Base-by-base conservation (phyloP, 495 filamentous ascomycete species). In the Penicillium coprophilum region DNA sequence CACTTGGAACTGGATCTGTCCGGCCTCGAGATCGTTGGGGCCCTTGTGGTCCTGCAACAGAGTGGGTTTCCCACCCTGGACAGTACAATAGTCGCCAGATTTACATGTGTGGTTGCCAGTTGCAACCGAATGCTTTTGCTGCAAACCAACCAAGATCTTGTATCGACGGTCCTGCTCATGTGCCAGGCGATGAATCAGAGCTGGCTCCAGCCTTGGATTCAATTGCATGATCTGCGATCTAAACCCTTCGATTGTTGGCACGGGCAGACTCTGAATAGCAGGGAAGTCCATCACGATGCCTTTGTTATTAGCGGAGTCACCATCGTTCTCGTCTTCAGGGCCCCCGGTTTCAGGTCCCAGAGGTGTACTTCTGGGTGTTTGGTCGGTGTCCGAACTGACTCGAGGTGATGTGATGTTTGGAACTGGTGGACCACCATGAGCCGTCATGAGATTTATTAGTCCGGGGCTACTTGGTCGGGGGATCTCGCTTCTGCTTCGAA, bases 171-270 rank as follows among this genome's bases (percentile, higher is more conserved):
- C 73, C 63, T 96, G 90, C 63, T 96, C 90, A 54, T 87, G 76
- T 0, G 87, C 89, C 60, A 96, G 87, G 43, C 93, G 85, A n/a
- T 93, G 87, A 17, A 93, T 80, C 60, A 97, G 74, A 64, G 82
- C 89, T 17, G 74, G 79, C 46, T 82, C 77, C n/a, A 88, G 68
- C 4, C 77, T 75, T 12, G 91, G 89, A 60, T 92, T 92, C 31
- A 91, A 70, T 59, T 83, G 77, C 57, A 83, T 74, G 19, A 95
- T 81, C 68, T 96, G 90, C 11, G 80, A 74, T 57, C 84, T 85
- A 71, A 96, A 96, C 5, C 92, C 91, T 49, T 85, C 83, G 17
- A 83, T 70, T 8, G 84, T 93, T 5, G 93, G 91, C 21, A 86
- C 77, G 52, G 89, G 88, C n/a, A 76, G 59, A 27, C 71, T 66